Evolutionary conservation across 1,139 yeast species (phyloP), one percentile per base, ranked within the genome.

Genomic region (Neolecta irregularis): DNA sequence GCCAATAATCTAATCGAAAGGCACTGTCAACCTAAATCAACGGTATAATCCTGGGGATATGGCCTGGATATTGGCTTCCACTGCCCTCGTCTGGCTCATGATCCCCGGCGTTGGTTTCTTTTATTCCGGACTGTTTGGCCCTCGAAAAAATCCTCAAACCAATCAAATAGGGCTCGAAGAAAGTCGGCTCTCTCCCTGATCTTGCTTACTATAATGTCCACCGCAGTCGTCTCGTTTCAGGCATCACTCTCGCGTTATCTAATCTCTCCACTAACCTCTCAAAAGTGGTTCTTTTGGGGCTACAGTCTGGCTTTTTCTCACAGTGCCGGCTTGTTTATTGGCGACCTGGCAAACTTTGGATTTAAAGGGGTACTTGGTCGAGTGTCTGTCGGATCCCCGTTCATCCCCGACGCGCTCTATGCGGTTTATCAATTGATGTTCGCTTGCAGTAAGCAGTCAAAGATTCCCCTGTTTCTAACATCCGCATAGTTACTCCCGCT

Each of bases 201-300:
- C 36, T 83, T 93, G 81, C 72, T 75, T 12, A 72, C 72, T 9
- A 55, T 81, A 36, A 69, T 77, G 69, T 69, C 85, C 5, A 72
- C 80, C 11, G 66, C 76, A 46, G 73, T 85, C n/a, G 85, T 81
- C 2, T 64, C 72, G 6, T 81, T 85, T 69, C 93, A 85, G 53
- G n/a, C n/a, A n/a, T n/a, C n/a, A n/a, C n/a, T n/a, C n/a, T n/a
- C n/a, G n/a, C n/a, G n/a, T n/a, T n/a, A n/a, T n/a, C n/a, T n/a
- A n/a, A n/a, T n/a, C n/a, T n/a, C n/a, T n/a, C n/a, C n/a, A n/a
- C n/a, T n/a, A n/a, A n/a, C n/a, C n/a, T n/a, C n/a, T n/a, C n/a
- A n/a, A n/a, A n/a, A n/a, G n/a, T 85, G 96, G 96, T 85, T 81
- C 59, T 83, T 81, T 62, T 81, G 95, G 94, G 96, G 96, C 43